phyloP scores from a whole-genome alignment of 2,329 filamentous ascomycete species.

The Colletotrichum shisoi region DNA sequence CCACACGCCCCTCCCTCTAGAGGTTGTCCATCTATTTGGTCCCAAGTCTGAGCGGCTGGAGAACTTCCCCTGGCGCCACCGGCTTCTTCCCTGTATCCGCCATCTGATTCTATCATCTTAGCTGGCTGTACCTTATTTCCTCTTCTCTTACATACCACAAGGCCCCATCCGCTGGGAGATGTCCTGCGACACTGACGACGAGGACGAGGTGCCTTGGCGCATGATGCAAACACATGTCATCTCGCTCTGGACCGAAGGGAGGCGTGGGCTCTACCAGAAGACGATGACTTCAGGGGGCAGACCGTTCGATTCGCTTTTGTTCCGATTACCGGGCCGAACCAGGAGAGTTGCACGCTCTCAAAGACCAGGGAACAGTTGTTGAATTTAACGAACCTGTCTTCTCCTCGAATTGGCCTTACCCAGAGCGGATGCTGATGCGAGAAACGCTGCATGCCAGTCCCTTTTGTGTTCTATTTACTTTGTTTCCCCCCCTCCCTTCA shows the following conservation, averaged over 20 bases:
- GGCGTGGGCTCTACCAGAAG: constrained; percentile 5
- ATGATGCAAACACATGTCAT: constrained; percentile 20
- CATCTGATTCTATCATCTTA: background rate
- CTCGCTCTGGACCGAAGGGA: constrained; percentile 5
- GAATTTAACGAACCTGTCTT: background rate
- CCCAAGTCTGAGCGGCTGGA: constrained; percentile 19
- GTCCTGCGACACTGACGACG: background rate
- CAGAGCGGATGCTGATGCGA: constrained; percentile 5
- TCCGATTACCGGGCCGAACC: background rate
- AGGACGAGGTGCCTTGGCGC: background rate
- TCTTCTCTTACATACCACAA: background rate
- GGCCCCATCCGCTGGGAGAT: background rate
- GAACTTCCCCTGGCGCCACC: constrained; percentile 20
- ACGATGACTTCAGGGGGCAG: background rate
- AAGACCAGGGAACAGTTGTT: background rate
- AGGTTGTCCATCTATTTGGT: background rate
- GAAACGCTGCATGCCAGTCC: background rate
- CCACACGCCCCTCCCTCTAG: background rate
- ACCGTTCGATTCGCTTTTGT: constrained; percentile 3
- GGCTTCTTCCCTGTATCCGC: constrained; percentile 22
- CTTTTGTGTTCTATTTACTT: background rate
- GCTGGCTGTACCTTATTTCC: constrained; percentile 3
- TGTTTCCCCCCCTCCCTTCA: background rate
- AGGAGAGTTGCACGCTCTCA: background rate
- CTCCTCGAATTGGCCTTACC: background rate